Evolutionary conservation across 768 basidiomycete genomes (phyloP), one percentile per base, ranked within the genome.

Genomic region (Pulveroboletus frians): DNA sequence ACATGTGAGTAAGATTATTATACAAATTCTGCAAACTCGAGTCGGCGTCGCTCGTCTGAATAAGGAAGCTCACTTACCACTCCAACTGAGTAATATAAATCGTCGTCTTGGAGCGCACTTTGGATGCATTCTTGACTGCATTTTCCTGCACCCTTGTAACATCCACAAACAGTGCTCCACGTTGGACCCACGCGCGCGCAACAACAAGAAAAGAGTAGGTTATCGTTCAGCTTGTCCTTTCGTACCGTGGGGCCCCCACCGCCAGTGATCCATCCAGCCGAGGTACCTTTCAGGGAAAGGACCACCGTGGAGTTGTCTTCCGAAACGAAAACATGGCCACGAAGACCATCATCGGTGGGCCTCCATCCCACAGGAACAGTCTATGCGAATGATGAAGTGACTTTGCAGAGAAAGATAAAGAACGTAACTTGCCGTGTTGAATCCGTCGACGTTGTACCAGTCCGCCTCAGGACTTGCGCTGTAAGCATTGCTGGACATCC

Each of bases 151-250:
- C 89, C 80, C 7, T 81, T 72, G 61, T 85, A 86, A 67, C 95
- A 98, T 42, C 80, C 85, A 64, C 95, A 98, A 1, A 96, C 95
- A 0, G 95, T 77, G 17, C 79, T 81, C 95, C 95, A 98, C 0
- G 90, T 90, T 46, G 92, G 89, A 30, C 88, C 91, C n/a, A 97
- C 89, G 7, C 88, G 78, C 2, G 92, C 94, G 60, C 95, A 98
- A 67, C 95, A 98, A 68, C 95, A 98, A 4, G 91, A 87, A 71
- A 95, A 95, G 30, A 98, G 71, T n/a, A 94, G 71, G 62, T 95
- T 98, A 60, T 97, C 94, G 69, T 98, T 98, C 50, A 85, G 68
- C 70, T 93, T 95, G 73, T 98, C 95, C 67, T 88, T 96, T 60
- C 75, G 77, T 35, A 80, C 76, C 9, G 94, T 96, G 11, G 88